Evolutionary conservation across 2,329 filamentous ascomycete genomes (phyloP), one percentile per base, ranked within the genome.

Genomic region (Diplodia sapinea): DNA sequence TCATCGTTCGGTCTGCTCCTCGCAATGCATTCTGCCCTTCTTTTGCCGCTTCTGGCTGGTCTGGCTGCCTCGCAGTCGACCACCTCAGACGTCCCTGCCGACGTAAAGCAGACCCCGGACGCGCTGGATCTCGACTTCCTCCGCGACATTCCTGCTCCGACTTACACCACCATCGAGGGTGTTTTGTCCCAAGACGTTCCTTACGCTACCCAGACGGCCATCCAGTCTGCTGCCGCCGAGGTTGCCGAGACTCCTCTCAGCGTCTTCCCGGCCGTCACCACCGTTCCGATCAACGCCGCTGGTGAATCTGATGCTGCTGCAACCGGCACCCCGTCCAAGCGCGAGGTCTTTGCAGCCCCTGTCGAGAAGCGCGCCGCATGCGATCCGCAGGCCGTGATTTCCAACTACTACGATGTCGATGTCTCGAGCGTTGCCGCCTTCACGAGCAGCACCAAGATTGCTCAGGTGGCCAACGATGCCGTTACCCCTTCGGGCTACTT

Each of bases 291-390:
- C 59, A 69, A 69, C 49, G 55, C 64, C 15, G 68, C 68, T 36
- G 68, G 68, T 15, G 68, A 69, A 23, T 56, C 50, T 26, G 52
- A 23, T 1, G 31, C 54, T 7, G 13, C 11, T 3, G 54, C 55
- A 17, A n/a, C 51, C 8, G 51, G 56, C 5, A 67, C 65, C 33
- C 36, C 68, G 43, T 26, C 38, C 59, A 20, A 33, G 33, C 20
- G 63, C 31, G 38, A 68, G 49, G 68, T 66, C 55, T 68, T 52
- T 49, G 20, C 31, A 4, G 61, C 11, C 26, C 50, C 50, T 5
- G 31, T 71, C 13, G 31, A 59, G 9, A 52, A 13, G 50, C 68
- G 69, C 15, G 43, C 55, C 9, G 69, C 69, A 13, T 70, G 68
- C 36, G 69, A 38, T 12, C 26, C 69, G 38, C 69, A 70, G 49